phyloP scores from a whole-genome alignment of 345 rosid genomes.

The Cardamine occulta region DNA sequence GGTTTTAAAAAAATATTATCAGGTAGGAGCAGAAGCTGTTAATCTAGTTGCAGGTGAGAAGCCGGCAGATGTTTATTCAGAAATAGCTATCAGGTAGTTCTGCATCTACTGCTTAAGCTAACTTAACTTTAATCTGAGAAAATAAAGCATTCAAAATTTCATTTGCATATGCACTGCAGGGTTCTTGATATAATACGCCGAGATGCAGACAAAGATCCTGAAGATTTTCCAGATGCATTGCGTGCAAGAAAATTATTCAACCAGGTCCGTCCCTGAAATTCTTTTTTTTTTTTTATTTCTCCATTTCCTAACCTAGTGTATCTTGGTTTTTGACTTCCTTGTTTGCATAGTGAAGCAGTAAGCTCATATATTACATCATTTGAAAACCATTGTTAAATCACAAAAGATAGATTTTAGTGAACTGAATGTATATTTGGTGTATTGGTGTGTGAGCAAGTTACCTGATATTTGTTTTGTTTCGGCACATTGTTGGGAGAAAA shows the following conservation, averaged over 20 bases:
- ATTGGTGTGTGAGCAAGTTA: constrained; percentile 15
- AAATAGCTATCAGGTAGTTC: constrained; percentile 74
- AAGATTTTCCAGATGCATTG: constrained; percentile 66
- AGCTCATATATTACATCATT: constrained; percentile 4
- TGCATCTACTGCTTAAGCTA: constrained; percentile 27
- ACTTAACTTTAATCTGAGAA: constrained; percentile 18
- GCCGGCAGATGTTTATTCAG: constrained; percentile 86
- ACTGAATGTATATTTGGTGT: constrained; percentile 11
- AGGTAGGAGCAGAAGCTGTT: constrained; percentile 85
- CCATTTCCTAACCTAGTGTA: constrained; percentile 8
- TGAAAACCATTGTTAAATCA: constrained; percentile 17
- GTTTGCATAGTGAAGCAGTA: constrained; percentile 23
- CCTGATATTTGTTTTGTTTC: constrained; percentile 23
- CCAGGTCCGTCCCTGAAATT: constrained; percentile 56
- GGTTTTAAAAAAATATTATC: constrained; percentile 13
- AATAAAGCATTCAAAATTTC: constrained; percentile 3
- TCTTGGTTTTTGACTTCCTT: constrained; percentile 19
- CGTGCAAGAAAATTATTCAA: constrained; percentile 62
- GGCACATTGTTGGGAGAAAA: constrained; percentile 21
- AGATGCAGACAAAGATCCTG: constrained; percentile 88
- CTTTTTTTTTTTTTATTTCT: not conserved
- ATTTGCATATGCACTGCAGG: constrained; percentile 52
- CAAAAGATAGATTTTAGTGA: constrained; percentile 6
- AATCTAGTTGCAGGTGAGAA: constrained; percentile 76
- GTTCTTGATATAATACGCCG: constrained; percentile 74